Base-by-base conservation (phyloP, 768 basidiomycete species). In the Serendipita sp. region DNA sequence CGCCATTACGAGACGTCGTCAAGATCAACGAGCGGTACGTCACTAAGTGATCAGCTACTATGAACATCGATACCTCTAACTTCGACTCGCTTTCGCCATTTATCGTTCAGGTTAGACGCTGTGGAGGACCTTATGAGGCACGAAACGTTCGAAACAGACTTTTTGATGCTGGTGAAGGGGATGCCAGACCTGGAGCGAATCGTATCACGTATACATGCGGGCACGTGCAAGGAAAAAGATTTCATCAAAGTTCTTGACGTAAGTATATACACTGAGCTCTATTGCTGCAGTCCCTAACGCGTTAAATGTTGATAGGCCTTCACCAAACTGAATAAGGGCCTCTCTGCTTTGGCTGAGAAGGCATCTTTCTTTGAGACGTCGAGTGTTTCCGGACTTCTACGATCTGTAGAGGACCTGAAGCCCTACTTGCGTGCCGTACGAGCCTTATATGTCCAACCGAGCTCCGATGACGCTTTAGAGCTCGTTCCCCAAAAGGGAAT, bases 141-240 rank as follows among this genome's bases (percentile, higher is more conserved):
- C 66, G 82, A 82, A 0, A 81, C 78, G 0, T 95, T 93, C 68
- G 85, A 88, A 68, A 77, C 75, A 3, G 79, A 83, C 0, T 98
- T 98, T 71, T 80, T 78, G 22, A 78, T 80, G 58, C 71, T 93
- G 22, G 85, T 84, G 7, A 91, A 90, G 72, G 84, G 85, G 16
- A 71, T 96, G 4, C 93, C 93, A 3, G 95, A 98, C 71, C 79
- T 95, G 7, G 91, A 98, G 70, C 88, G 96, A 16, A 83, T 96
- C 63, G 85, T 99, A 9, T 93, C 93, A 11, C 86, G 96, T 41
- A 88, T 98, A 62, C 96, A 98, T 69, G 94, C 94, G 13, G 91
- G 87, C 70, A 88, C 84, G 63, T 90, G 90, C 74, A 86, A 82
- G 71, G 82, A 93, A 64, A 83, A 79, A 66, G 91, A 96, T 69